A percentile compares a stretch with the other conserved stretches of the same genome.
These are phyloP conservation scores for Tieghemiomyces parasiticus DNA, from an alignment of 192 early-diverging fungal species.

Conservation along the genomic window DNA sequence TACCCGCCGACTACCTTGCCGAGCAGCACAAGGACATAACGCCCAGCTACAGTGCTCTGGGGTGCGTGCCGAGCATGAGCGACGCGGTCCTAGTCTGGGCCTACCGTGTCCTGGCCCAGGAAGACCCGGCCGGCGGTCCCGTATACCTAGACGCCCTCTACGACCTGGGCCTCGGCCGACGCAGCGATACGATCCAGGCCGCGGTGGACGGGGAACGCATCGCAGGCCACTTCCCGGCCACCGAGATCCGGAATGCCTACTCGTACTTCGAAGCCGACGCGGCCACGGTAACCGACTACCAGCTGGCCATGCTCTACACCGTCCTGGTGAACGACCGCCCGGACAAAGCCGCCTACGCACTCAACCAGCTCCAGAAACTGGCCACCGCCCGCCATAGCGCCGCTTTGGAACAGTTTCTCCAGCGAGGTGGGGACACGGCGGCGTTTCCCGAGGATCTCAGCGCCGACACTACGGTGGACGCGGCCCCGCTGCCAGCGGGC, in stretches of 20 bases:
- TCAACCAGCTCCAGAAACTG: background rate
- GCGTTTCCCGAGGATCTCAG: background rate
- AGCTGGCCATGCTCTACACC: background rate
- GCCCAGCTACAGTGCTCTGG: background rate
- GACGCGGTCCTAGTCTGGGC: background rate
- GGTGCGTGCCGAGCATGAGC: background rate
- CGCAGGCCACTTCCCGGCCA: background rate
- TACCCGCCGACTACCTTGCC: too few species aligned
- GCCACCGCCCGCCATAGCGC: background rate
- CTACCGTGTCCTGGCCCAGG: constrained; percentile 1
- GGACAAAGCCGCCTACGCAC: background rate
- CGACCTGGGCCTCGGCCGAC: background rate
- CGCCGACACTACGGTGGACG: background rate
- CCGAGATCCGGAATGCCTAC: constrained; percentile 5
- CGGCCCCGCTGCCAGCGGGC: too few species aligned
- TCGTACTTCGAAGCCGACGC: background rate
- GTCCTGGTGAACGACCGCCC: background rate
- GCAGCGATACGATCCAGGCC: background rate
- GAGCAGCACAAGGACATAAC: too few species aligned
- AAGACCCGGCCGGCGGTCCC: background rate
- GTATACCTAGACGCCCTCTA: constrained; percentile 1
- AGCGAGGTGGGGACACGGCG: background rate
- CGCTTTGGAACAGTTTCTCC: constrained; percentile 1
- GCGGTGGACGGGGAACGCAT: background rate
- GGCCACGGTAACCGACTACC: background rate